Evolutionary conservation across 352 stramenopile species (phyloP).

Genomic region (Nothophytophthora sp.): DNA sequence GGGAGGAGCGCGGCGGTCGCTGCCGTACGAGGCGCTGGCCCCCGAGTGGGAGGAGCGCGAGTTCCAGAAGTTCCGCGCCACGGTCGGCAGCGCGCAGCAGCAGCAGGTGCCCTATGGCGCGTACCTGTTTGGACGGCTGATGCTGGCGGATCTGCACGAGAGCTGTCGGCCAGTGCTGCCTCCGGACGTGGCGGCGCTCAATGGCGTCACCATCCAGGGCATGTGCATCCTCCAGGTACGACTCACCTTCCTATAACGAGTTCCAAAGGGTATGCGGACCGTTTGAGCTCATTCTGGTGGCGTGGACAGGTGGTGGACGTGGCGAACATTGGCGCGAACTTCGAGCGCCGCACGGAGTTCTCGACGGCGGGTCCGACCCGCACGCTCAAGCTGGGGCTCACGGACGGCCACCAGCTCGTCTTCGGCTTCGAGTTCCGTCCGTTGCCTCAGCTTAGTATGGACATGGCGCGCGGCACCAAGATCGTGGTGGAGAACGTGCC

Average conservation of each 20-base stretch:
- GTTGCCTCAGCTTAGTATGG: constrained; percentile 54
- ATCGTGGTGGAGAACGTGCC: constrained; percentile 67
- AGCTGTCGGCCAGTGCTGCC: constrained; percentile 70
- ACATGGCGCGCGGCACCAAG: constrained; percentile 63
- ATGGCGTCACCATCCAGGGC: constrained; percentile 59
- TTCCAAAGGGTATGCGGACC: background rate
- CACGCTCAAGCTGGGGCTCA: constrained; percentile 85
- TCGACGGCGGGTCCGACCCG: constrained; percentile 49
- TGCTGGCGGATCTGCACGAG: constrained; percentile 66
- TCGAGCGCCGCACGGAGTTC: constrained; percentile 72
- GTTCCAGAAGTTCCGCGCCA: constrained; percentile 35
- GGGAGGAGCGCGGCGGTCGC: constrained; percentile 16
- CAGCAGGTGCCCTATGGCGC: constrained; percentile 32
- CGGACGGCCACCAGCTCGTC: constrained; percentile 71
- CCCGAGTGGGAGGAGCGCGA: constrained; percentile 56
- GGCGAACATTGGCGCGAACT: constrained; percentile 78
- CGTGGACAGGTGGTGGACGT: constrained; percentile 67
- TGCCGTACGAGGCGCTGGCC: constrained; percentile 65
- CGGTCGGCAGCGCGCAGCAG: constrained; percentile 11
- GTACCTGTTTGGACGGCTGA: constrained; percentile 59
- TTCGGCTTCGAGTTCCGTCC: constrained; percentile 76
- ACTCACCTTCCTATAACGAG: background rate
- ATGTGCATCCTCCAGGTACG: constrained; percentile 82
- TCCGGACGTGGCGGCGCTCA: constrained; percentile 38
- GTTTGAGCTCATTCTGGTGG: background rate